Evolutionary conservation across 2,329 filamentous ascomycete genomes (phyloP), one percentile per base, ranked within the genome.

Genomic region (Fusarium decemcellulare): DNA sequence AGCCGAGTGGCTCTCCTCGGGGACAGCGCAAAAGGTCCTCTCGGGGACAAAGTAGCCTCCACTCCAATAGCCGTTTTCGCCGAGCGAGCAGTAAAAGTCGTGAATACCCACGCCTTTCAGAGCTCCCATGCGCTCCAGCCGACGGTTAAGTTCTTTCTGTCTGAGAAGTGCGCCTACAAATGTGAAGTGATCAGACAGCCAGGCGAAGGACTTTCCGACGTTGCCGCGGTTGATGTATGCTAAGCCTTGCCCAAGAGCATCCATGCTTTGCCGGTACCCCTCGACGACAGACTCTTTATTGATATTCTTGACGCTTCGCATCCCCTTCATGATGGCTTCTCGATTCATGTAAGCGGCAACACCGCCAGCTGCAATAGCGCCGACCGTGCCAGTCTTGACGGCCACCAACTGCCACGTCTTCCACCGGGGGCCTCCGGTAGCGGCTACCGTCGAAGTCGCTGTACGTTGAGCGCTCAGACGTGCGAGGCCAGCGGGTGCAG

Each of bases 141-240:
- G 86, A 44, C 87, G 85, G 59, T 87, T 88, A 65, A 97, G 81
- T 73, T 96, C 92, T 36, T 91, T 89, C 15, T 90, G 89, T 56
- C 92, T 91, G 70, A 94, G 87, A 3, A 97, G 85, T 47, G 92
- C 91, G 0, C 93, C 93, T 2, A 97, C 92, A 74, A 97, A 97
- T 37, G 93, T 93, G 54, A 97, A 88, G 78, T 97, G 94, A 15
- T 92, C 92, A 0, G 91, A 90, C 5, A 95, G 88, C 90, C 93
- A 97, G 16, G 86, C 87, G 70, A 93, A 92, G 1, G 93, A 93
- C 58, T 90, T 86, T 3, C 90, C 90, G 3, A 89, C 86, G 43
- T 86, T 88, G 14, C 86, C 86, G 8, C 85, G 81, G 74, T 88
- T 88, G 75, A 89, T 82, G 67, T 89, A 88, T 11, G 86, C 86